These are phyloP conservation scores for Iodosphaeria phyllophila DNA, from an alignment of 2,329 filamentous ascomycete genomes.

Conservation along the genomic window DNA sequence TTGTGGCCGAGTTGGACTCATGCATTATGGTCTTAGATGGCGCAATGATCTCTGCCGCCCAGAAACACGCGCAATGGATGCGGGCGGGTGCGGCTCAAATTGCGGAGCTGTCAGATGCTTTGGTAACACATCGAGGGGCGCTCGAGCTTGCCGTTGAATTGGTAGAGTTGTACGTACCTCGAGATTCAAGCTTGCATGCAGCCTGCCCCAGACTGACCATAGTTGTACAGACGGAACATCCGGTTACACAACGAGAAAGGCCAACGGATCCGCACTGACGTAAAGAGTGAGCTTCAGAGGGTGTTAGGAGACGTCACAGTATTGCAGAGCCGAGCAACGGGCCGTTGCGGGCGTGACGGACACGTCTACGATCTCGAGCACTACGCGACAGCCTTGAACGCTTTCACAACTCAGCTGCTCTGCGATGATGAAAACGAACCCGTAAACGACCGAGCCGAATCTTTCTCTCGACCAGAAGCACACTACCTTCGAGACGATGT, in stretches of 20 bases:
- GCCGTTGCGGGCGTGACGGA: too few relatives aligned
- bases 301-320: too few relatives aligned
- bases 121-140: constrained; percentile 19
- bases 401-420: constrained; percentile 14
- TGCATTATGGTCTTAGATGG: constrained; percentile 14
- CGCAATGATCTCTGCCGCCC: constrained; percentile 12
- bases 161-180: constrained; percentile 19
- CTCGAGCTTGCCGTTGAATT: constrained; percentile 22
- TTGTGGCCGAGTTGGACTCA: constrained; percentile 18
- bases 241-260: constrained; percentile 1
- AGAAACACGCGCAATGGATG: constrained; percentile 19
- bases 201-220: constrained; percentile 1
- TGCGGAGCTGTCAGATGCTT: constrained; percentile 12
- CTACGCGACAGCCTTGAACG: too few relatives aligned
- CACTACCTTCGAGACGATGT: constrained; percentile 50
- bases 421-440: constrained; percentile 30
- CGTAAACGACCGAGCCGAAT: constrained; percentile 47
- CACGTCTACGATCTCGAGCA: too few relatives aligned
- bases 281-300: constrained; percentile 14
- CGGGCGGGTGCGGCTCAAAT: constrained; percentile 14
- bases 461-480: constrained; percentile 55
- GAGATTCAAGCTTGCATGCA: not conserved
- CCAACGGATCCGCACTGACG: constrained; percentile 6
- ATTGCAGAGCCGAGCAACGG: too few relatives aligned
- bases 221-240: constrained; percentile 1